These are phyloP conservation scores for Pezicula radicicola DNA, from an alignment of 2,329 filamentous ascomycete genomes.

Conservation along the genomic window DNA sequence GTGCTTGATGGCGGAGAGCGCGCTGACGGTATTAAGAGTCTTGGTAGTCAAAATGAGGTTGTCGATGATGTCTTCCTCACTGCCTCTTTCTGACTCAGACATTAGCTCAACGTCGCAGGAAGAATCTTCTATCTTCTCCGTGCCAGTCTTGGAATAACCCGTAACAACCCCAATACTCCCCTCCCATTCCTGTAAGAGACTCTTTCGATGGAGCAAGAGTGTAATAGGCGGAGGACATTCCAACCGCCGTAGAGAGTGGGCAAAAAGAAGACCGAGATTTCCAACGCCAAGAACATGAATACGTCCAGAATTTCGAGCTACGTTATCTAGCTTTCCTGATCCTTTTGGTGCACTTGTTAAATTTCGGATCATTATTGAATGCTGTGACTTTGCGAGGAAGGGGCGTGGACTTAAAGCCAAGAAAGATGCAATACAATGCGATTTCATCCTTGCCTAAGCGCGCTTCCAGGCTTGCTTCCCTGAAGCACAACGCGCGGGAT, in stretches of 20 bases:
- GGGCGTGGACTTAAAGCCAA: too few relatives aligned
- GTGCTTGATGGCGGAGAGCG: slow-evolving; percentile 53
- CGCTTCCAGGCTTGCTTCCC: too few relatives aligned
- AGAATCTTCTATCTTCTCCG: slow-evolving; percentile 13
- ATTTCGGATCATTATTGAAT: too few relatives aligned
- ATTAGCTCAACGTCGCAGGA: slow-evolving; percentile 17
- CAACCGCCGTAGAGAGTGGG: slow-evolving; percentile 59
- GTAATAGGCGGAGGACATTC: slow-evolving; percentile 66
- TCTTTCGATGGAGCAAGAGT: slow-evolving; percentile 68
- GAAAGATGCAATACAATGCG: too few relatives aligned
- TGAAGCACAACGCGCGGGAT: too few relatives aligned
- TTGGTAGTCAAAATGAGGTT: slow-evolving; percentile 81
- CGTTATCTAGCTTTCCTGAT: not conserved
- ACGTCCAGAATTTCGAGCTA: slow-evolving; percentile 29
- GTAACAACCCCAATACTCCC: not conserved
- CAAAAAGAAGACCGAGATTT: slow-evolving; percentile 77
- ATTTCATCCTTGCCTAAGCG: too few relatives aligned
- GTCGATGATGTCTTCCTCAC: slow-evolving; percentile 43
- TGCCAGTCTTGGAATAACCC: slow-evolving; percentile 13
- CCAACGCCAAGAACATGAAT: slow-evolving; percentile 80
- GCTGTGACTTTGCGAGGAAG: too few relatives aligned
- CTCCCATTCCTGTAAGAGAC: slow-evolving; percentile 47
- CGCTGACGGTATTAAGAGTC: slow-evolving; percentile 62
- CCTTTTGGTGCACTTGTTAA: too few relatives aligned
- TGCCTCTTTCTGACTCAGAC: not conserved